phyloP scores from a whole-genome alignment of 2,329 filamentous ascomycete species.

The Penicillium sp. region DNA sequence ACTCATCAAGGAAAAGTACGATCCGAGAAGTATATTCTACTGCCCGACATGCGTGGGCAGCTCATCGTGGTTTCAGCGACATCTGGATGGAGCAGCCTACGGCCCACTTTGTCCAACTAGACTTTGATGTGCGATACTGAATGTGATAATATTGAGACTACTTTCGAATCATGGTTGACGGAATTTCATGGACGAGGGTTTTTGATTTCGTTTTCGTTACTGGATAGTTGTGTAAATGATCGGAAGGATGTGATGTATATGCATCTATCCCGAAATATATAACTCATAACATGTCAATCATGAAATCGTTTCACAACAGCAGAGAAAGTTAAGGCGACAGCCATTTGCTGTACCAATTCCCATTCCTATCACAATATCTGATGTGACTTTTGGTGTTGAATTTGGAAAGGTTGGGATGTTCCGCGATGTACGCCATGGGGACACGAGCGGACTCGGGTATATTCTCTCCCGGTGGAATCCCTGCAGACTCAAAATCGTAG shows the following conservation, averaged over 20 bases:
- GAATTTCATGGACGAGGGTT: background rate
- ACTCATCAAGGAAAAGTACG: background rate
- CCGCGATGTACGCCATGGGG: constrained; percentile 12
- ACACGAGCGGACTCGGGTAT: constrained; percentile 9
- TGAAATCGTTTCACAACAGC: background rate
- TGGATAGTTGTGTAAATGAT: too few species aligned
- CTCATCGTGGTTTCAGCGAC: background rate
- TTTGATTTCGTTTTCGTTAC: background rate
- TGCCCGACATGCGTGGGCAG: background rate
- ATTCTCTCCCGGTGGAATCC: background rate
- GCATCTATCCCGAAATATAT: background rate
- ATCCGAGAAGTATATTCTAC: background rate
- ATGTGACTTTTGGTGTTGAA: background rate
- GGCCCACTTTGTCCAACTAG: constrained; percentile 10
- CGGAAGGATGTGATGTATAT: background rate
- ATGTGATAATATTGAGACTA: background rate
- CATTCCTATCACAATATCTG: background rate
- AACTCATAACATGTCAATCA: background rate
- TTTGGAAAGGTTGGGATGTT: constrained; percentile 2
- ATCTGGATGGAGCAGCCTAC: background rate
- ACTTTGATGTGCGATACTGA: background rate
- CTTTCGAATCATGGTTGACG: background rate
- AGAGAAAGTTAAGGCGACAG: background rate
- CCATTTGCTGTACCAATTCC: constrained; percentile 3
- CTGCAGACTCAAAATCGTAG: constrained; percentile 1